A percentile compares a stretch with the other conserved stretches of the same genome.
phyloP scores from a whole-genome alignment of 2,329 filamentous ascomycete genomes.

The Sclerotinia glacialis region DNA sequence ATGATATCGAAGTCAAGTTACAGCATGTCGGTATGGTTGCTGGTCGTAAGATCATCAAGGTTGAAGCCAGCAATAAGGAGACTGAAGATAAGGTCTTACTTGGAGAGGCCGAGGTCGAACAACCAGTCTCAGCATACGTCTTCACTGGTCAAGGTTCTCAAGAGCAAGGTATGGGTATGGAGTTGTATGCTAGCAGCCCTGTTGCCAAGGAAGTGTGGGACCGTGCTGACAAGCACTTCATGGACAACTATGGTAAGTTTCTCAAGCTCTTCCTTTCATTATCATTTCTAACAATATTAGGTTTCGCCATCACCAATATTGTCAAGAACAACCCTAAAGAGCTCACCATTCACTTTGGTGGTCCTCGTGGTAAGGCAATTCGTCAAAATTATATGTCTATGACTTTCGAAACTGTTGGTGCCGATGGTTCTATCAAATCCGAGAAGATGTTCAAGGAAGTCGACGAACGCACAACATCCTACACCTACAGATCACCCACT shows the following conservation, averaged over 20 bases:
- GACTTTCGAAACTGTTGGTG: conserved; percentile 97
- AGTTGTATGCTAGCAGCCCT: conserved; percentile 87
- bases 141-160: conserved; percentile 98
- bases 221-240: conserved; percentile 92
- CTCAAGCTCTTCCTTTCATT: conserved; percentile 7
- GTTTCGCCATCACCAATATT: conserved; percentile 96
- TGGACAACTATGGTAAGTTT: conserved; percentile 90
- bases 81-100: conserved; percentile 94
- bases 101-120: conserved; percentile 95
- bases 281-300: conserved; percentile 44
- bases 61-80: conserved; percentile 92
- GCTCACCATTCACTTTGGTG: conserved; percentile 96
- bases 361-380: conserved; percentile 93
- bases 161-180: conserved; percentile 99
- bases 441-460: conserved; percentile 99
- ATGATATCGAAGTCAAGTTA: conserved; percentile 89
- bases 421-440: conserved; percentile 91
- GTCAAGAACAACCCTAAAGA: conserved; percentile 99
- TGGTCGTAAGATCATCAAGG: conserved; percentile 98
- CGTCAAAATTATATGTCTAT: conserved; percentile 99
- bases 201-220: conserved; percentile 99
- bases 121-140: conserved; percentile 93
- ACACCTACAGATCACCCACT: conserved; percentile 94
- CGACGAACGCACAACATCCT: conserved; percentile 85
- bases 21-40: conserved; percentile 97